These are phyloP conservation scores for Pseudogymnoascus sp. DNA, from an alignment of 2,329 filamentous ascomycete species.

Conservation along the genomic window DNA sequence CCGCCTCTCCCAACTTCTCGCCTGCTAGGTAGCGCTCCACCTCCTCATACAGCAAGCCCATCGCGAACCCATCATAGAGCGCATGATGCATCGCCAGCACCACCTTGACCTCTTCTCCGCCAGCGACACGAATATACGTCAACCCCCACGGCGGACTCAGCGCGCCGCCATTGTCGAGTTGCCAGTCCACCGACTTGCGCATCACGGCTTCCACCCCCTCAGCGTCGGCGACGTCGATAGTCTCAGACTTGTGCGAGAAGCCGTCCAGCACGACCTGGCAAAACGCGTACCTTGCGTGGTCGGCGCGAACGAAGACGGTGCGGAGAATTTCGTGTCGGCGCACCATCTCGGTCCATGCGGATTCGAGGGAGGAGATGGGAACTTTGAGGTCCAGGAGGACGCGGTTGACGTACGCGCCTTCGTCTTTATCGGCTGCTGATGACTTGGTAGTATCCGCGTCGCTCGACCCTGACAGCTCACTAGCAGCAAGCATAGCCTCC, in stretches of 20 bases:
- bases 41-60: constrained; percentile 62
- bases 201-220: not conserved
- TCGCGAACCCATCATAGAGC: constrained; percentile 77
- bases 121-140: not conserved
- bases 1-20: constrained; percentile 38
- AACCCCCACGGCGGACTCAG: constrained; percentile 21
- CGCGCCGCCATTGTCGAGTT: not conserved
- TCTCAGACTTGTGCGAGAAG: constrained; percentile 21
- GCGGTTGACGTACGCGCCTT: constrained; percentile 63
- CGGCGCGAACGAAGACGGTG: constrained; percentile 65
- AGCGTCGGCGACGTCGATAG: not conserved
- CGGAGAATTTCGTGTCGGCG: constrained; percentile 67
- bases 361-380: constrained; percentile 42
- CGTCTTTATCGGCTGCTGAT: not conserved
- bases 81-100: constrained; percentile 60
- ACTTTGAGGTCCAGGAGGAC: constrained; percentile 55
- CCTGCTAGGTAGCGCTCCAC: constrained; percentile 53
- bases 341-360: constrained; percentile 57
- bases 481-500: constrained; percentile 72
- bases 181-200: not conserved
- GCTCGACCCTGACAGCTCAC: constrained; percentile 16
- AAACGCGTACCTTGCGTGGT: constrained; percentile 53
- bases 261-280: constrained; percentile 61
- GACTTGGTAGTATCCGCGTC: no score
- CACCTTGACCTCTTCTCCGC: constrained; percentile 14